Evolutionary conservation across 2,329 filamentous ascomycete genomes (phyloP), one percentile per base, ranked within the genome.

Genomic region (Colletotrichum euphorbiae): DNA sequence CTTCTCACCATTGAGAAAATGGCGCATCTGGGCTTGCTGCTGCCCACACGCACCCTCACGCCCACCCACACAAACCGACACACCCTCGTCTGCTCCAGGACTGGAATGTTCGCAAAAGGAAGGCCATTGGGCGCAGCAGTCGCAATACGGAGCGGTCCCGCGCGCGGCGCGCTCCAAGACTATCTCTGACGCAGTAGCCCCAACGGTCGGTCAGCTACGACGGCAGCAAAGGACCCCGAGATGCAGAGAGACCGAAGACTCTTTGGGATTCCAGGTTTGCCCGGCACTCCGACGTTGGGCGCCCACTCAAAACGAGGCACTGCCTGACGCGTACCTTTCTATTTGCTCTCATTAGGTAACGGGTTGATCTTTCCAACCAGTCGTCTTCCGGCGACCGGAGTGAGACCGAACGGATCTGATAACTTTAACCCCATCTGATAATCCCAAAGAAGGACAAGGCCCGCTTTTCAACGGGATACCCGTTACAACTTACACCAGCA

Each of bases 401-500:
- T 56, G 21, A 61, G 24, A 48, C 45, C 43, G 55, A 46, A 52
- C 56, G 67, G 69, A 71, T 71, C 69, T 70, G 69, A 71, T 71
- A 71, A 71, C 69, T 71, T 68, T 64, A 71, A 71, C 59, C 70
- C 69, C 64, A 69, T 69, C 66, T 69, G 61, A 69, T 69, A 69
- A 69, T 31, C 43, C 17, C 51, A 28, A 62, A 56, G 9, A 19
- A 19, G 36, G 33, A 9, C 46, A 33, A 45, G 43, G 50, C n/a
- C 38, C 38, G 17, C n/a, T 28, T 33, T 31, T 28, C 28, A 19
- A 28, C 28, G 15, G 48, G 4, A 52, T 24, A 50, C 56, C 15
- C n/a, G 45, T 38, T 50, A 7, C 21, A 59, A 7, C 19, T 38
- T 50, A 7, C 21, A 59, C 12, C 19, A 50, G 31, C 31, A 38